Evolutionary conservation across 148 eudicot species (phyloP).

Genomic region (Arbutus unedo): DNA sequence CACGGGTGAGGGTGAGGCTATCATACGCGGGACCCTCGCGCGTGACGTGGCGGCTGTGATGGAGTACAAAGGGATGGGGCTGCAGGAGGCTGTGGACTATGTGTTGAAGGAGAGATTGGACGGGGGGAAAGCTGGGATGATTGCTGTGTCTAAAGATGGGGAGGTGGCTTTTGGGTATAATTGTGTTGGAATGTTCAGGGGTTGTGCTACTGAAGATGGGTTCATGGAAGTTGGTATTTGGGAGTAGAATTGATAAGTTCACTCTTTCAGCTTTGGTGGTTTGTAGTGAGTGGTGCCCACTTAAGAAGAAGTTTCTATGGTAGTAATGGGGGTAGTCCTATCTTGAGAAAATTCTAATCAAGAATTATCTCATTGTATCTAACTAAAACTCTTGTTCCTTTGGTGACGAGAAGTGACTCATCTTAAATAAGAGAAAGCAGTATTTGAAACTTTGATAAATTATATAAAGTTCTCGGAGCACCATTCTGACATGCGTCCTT

Average conservation of each 20-base stretch:
- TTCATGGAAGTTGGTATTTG: slow-evolving; percentile 80
- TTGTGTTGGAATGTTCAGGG: slow-evolving; percentile 79
- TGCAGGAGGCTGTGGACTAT: slow-evolving; percentile 84
- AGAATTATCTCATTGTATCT: neutral
- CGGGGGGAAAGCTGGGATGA: slow-evolving; percentile 72
- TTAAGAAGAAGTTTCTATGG: neutral
- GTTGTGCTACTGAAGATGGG: slow-evolving; percentile 77
- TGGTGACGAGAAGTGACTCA: neutral
- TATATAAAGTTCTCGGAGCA: neutral
- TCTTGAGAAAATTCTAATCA: neutral
- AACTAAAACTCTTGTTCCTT: neutral
- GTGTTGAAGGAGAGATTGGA: slow-evolving; percentile 71
- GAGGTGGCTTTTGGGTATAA: slow-evolving; percentile 86
- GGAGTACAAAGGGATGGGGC: slow-evolving; percentile 76
- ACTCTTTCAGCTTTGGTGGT: neutral
- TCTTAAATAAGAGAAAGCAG: neutral
- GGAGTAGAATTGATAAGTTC: slow-evolving; percentile 26
- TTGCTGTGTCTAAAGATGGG: slow-evolving; percentile 67
- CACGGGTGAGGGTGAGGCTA: slow-evolving; percentile 93
- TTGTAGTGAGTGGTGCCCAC: neutral
- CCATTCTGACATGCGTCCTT: neutral
- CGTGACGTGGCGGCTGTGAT: slow-evolving; percentile 89
- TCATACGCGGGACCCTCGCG: slow-evolving; percentile 72
- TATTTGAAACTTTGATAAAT: neutral
- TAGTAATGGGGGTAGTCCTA: neutral